Base-by-base conservation (phyloP, 371 early-diverging fungal species). In the Mortierella sp. region DNA sequence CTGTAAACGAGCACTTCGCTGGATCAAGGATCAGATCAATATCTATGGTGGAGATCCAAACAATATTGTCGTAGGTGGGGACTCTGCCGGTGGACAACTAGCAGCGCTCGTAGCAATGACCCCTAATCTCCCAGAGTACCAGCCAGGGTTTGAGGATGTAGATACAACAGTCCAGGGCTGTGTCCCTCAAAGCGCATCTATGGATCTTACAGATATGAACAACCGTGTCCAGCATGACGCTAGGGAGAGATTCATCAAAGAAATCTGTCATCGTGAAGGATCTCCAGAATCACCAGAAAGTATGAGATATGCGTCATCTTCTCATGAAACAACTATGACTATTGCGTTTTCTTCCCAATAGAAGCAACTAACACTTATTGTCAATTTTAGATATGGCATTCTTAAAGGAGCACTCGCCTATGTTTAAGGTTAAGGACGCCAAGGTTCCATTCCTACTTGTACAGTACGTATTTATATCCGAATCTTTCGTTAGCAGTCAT, bases 1-100 rank as follows among this genome's bases (percentile, higher is more conserved):
- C 73, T 88, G 90, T 47, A 94, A 95, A 67, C 88, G 94, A 6
- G 92, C 92, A 32, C 73, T 95, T 38, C 88, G 93, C 13, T 95
- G 94, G 94, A 78, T 91, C 47, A 90, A 88, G 72, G 74, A 83
- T 41, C 88, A 88, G 64, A 88, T 93, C 63, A 74, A 77, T 38
- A 75, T 79, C 1, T 93, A 89, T 82, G 94, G 94, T 36, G 95
- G 95, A 16, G 88, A 94, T 64, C 91, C 93, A 0, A 67, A 85
- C 47, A 92, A 89, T 62, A 84, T 95, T 60, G 87, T 91, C 4
- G 82, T 92, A 15, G 81, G 88, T 28, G 94, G 95, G 19, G 91
- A 90, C 68, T 91, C 91, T 65, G 85, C 93, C 4, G 95, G 93
- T 22, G 94, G 88, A 2, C 93, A 94, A 72, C 76, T 93, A 40